A percentile compares a stretch with the other conserved stretches of the same genome.
Evolutionary conservation across 169 alveolate genomes (phyloP).

Genomic region (Cryptosporidium meleagridis): DNA sequence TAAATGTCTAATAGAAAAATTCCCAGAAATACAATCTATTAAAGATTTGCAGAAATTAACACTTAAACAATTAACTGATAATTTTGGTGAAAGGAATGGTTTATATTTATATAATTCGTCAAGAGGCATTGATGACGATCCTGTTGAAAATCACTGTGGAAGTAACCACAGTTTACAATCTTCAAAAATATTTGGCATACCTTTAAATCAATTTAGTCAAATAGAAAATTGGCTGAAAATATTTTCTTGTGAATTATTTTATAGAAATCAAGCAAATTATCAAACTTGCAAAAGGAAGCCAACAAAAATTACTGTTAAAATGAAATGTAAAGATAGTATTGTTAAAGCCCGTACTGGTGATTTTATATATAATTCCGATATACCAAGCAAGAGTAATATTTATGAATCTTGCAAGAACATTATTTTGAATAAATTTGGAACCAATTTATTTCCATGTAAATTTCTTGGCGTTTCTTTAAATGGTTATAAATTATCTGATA

Average conservation of each 20-base stretch:
- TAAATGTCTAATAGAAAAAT: constrained; percentile 2
- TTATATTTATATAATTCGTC: constrained; percentile 52
- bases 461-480: constrained; percentile 27
- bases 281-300: constrained; percentile 19
- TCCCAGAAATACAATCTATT: constrained; percentile 10
- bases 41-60: constrained; percentile 27
- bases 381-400: constrained; percentile 16
- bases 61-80: background rate
- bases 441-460: constrained; percentile 32
- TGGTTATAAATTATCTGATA: background rate
- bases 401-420: constrained; percentile 32
- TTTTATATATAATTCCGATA: constrained; percentile 19
- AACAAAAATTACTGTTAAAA: constrained; percentile 43
- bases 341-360: constrained; percentile 9
- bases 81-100: constrained; percentile 61
- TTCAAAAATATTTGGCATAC: constrained; percentile 24
- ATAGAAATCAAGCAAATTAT: constrained; percentile 19
- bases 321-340: background rate
- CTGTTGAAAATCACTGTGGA: constrained; percentile 4
- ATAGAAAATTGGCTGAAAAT: constrained; percentile 39
- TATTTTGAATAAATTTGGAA: constrained; percentile 2
- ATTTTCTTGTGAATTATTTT: constrained; percentile 45
- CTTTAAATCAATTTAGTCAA: background rate
- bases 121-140: constrained; percentile 53
- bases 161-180: constrained; percentile 25